Percentiles rank a stretch among this genome's conserved stretches.
phyloP scores from a whole-genome alignment of 225 moss, liverwort and hornwort genomes.

The Neckera pumila region DNA sequence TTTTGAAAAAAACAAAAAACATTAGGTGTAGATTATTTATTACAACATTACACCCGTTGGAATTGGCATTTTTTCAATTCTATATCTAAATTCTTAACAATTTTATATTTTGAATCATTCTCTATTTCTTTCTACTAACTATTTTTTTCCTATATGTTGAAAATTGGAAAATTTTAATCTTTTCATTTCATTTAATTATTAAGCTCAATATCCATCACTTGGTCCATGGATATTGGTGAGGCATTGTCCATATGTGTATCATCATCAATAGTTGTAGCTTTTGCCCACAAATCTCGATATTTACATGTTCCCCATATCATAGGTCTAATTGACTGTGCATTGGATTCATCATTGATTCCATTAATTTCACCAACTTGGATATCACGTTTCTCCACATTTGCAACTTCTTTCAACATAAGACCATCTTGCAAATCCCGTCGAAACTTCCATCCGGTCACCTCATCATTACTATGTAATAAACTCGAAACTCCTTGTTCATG shows the following conservation, averaged over 20 bases:
- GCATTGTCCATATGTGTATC: background rate
- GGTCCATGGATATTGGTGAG: background rate
- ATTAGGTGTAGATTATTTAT: no score
- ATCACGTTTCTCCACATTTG: background rate
- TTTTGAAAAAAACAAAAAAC: no score
- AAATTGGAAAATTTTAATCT: no score
- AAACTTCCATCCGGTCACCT: background rate
- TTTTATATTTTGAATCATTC: no score
- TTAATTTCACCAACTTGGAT: background rate
- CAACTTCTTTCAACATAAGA: background rate
- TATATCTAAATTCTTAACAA: no score
- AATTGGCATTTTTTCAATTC: no score
- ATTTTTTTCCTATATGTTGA: no score
- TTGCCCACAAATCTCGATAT: slow-evolving; percentile 22
- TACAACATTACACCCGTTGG: no score
- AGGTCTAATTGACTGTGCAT: background rate
- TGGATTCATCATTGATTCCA: background rate
- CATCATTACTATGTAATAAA: background rate
- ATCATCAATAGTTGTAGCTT: background rate
- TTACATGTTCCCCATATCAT: slow-evolving; percentile 26
- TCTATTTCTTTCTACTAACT: no score
- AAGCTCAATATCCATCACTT: background rate
- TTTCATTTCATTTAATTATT: background rate
- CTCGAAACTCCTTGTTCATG: background rate
- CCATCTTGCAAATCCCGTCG: background rate